A percentile compares a stretch with the other conserved stretches of the same genome.
phyloP scores from a whole-genome alignment of 2,329 filamentous ascomycete genomes.

The Ceratocystiopsis brevicomis region DNA sequence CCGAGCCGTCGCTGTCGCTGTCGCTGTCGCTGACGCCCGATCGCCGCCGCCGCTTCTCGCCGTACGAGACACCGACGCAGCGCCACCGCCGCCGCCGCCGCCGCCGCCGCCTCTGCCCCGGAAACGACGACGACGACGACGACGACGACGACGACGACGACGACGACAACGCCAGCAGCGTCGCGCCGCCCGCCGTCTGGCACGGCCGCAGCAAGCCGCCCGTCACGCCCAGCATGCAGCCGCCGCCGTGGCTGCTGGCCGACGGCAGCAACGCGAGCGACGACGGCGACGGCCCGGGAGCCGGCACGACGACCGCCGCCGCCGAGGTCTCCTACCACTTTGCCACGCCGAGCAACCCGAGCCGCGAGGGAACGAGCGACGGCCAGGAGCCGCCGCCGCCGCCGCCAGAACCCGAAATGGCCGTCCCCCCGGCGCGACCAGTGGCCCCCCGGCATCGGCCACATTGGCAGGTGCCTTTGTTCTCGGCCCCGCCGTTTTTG shows the following conservation, averaged over 20 bases:
- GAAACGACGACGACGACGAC: neutral
- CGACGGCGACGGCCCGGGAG: neutral
- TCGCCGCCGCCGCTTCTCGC: neutral
- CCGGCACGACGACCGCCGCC: too few relatives aligned
- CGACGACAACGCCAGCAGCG: neutral
- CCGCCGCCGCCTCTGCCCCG: too few relatives aligned
- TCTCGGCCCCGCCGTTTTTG: too few relatives aligned
- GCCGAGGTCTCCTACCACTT: too few relatives aligned
- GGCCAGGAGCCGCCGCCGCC: too few relatives aligned
- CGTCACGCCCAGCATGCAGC: conserved; percentile 3
- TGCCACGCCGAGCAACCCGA: too few relatives aligned
- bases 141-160: neutral
- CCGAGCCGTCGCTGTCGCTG: conserved; percentile 2
- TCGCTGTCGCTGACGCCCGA: neutral
- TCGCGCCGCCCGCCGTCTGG: conserved; percentile 4
- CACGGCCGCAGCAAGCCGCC: conserved; percentile 4
- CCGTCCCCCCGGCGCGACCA: too few relatives aligned
- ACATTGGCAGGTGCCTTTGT: too few relatives aligned
- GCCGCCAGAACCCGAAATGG: too few relatives aligned
- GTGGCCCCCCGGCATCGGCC: too few relatives aligned
- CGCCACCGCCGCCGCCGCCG: neutral
- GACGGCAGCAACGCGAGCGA: neutral
- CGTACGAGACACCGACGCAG: neutral
- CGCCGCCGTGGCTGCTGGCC: neutral
- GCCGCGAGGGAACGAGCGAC: too few relatives aligned